Conservation (phyloP, 352 stramenopile genomes). For the Saprolegnia diclina region DNA sequence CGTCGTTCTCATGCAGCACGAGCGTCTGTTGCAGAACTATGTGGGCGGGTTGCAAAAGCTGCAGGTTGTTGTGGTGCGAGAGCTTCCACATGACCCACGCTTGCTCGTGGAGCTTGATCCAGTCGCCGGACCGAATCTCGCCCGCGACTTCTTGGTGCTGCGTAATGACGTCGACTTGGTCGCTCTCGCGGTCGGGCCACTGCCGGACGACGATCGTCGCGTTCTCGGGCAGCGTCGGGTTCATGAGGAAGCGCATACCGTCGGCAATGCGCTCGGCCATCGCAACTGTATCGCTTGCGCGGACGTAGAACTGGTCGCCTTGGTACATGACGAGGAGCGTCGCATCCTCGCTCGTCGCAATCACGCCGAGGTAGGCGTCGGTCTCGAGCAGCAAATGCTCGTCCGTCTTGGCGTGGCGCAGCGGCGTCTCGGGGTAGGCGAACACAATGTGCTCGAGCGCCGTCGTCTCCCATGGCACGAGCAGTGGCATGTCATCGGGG, state of each 20-base stretch:
- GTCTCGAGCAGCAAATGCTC: conserved; percentile 5
- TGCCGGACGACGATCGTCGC: conserved; percentile 16
- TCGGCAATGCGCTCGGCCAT: conserved; percentile 20
- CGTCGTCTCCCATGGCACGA: conserved; percentile 22
- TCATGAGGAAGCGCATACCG: conserved; percentile 7
- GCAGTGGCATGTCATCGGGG: conserved; percentile 13
- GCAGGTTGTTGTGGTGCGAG: conserved; percentile 4
- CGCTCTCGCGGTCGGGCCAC: conserved; percentile 12
- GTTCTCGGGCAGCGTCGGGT: conserved; percentile 10
- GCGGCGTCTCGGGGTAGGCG: conserved; percentile 13
- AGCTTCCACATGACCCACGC: conserved; percentile 25
- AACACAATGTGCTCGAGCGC: conserved; percentile 8
- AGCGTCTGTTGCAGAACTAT: not conserved
- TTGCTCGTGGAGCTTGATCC: conserved; percentile 26
- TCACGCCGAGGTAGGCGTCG: conserved; percentile 12
- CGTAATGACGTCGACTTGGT: conserved; percentile 19
- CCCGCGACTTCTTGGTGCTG: conserved; percentile 1
- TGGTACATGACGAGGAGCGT: conserved; percentile 14
- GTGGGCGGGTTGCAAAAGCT: conserved; percentile 7
- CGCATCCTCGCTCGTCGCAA: not conserved
- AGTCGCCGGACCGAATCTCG: conserved; percentile 11
- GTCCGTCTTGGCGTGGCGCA: not conserved
- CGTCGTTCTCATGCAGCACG: not conserved
- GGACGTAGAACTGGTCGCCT: conserved; percentile 4
- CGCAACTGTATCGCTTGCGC: not conserved